phyloP scores from a whole-genome alignment of 768 basidiomycete genomes.

The Rhizopogon roseolus region DNA sequence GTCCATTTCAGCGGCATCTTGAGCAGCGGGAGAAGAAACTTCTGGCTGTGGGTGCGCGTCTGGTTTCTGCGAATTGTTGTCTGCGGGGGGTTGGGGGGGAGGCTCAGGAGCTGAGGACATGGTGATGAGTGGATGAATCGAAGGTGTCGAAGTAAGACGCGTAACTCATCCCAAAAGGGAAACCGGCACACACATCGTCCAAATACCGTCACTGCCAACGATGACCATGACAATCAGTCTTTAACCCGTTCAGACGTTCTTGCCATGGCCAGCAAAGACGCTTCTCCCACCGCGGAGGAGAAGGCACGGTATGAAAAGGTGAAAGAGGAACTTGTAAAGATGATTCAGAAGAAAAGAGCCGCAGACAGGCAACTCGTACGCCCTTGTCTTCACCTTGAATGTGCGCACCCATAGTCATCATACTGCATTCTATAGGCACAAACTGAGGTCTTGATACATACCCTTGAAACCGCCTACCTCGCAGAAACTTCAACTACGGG shows the following conservation, averaged over 20 bases:
- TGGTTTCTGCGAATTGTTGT: slow-evolving; percentile 43
- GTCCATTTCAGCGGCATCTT: slow-evolving; percentile 54
- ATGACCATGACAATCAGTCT: neutral
- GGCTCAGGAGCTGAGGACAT: slow-evolving; percentile 57
- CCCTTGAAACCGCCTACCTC: slow-evolving; percentile 70
- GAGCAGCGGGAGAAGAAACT: slow-evolving; percentile 30
- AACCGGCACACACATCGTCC: slow-evolving; percentile 1
- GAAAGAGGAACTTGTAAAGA: slow-evolving; percentile 70
- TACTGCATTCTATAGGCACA: slow-evolving; percentile 48
- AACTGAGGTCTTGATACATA: slow-evolving; percentile 75
- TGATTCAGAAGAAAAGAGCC: slow-evolving; percentile 68
- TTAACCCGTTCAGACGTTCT: neutral
- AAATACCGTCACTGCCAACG: neutral
- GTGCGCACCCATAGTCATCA: neutral
- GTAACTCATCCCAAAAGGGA: slow-evolving; percentile 23
- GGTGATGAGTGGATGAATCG: slow-evolving; percentile 4
- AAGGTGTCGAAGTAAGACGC: slow-evolving; percentile 13
- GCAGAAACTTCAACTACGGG: slow-evolving; percentile 80
- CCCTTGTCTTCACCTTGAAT: neutral
- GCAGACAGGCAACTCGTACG: slow-evolving; percentile 76
- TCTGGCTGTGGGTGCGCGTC: slow-evolving; percentile 31
- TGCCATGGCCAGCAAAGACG: slow-evolving; percentile 34
- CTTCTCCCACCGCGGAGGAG: slow-evolving; percentile 54
- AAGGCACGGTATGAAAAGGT: slow-evolving; percentile 66
- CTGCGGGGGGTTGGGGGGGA: slow-evolving; percentile 46